Base-by-base conservation (phyloP, 2,329 filamentous ascomycete genomes). In the Colletotrichum aenigma region DNA sequence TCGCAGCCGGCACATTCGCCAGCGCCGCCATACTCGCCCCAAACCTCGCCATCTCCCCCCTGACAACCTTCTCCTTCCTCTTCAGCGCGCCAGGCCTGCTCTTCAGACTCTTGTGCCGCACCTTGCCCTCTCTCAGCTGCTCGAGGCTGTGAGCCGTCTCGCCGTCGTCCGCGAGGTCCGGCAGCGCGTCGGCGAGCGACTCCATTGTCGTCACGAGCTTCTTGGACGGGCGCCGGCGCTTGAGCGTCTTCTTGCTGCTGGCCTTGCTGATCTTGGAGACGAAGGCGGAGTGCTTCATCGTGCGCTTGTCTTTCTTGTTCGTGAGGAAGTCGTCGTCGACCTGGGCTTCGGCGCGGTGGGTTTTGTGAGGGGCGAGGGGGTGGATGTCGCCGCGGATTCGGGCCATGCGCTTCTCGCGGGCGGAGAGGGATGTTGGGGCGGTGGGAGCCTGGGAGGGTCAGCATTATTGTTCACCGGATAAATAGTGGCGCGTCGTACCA, bases 11-110 rank as follows among this genome's bases (percentile, higher is more conserved):
- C 18, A 71, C 36, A 7, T 69, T 68, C 4, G 89, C 88, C 87
- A 98, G 87, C 84, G 93, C 91, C 21, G 94, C 96, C 89, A 98
- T 89, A 82, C 95, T 98, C 82, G 89, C 91, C 48, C 92, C 93
- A 83, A 98, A 98, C 76, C 96, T 89, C 83, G 96, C 92, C 86
- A 94, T 94, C 89, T 98, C 96, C 75, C 91, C 88, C 83, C 88
- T 92, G 74, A 98, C 94, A 36, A 98, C 82, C 84, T 90, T 93
- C 85, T 96, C 94, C 86, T 95, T 97, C 81, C 91, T 89, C 90
- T 95, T 97, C 86, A 96, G 89, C 26, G 95, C 95, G 1, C 96
- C 96, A 4, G 92, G 95, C 70, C 93, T 88, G 77, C 91, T 93
- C 84, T 91, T 93, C 80, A 98, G 81, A 76, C 94, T 96, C 87